Evolutionary conservation across 257 asterid species (phyloP).

Genomic region (Solanum rostratum): DNA sequence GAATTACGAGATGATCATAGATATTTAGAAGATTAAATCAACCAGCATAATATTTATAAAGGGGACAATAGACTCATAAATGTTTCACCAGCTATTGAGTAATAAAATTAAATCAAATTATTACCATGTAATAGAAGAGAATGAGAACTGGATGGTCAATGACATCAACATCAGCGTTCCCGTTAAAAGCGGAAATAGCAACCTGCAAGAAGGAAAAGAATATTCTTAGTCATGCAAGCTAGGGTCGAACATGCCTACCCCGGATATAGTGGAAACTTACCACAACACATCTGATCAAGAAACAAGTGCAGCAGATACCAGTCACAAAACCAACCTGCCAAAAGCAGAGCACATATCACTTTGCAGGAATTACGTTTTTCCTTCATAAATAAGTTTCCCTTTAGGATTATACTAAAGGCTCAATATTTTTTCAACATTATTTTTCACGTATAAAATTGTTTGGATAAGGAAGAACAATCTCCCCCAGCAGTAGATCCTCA

Average conservation of each 20-base stretch:
- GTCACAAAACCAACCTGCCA: slow-evolving; percentile 36
- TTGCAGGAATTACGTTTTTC: not conserved
- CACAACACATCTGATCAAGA: slow-evolving; percentile 32
- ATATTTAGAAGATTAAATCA: not conserved
- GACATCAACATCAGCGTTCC: slow-evolving; percentile 16
- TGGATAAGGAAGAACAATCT: not conserved
- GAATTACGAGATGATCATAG: not conserved
- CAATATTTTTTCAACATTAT: not conserved
- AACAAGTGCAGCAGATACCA: slow-evolving; percentile 29
- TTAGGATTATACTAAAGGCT: not conserved
- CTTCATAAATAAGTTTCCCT: not conserved
- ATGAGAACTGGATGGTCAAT: slow-evolving; percentile 22
- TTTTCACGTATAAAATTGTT: not conserved
- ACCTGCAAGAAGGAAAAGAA: slow-evolving; percentile 5
- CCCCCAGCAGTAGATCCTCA: not conserved
- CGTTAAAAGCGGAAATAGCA: slow-evolving; percentile 22
- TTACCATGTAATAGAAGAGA: slow-evolving; percentile 25
- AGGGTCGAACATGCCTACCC: not conserved
- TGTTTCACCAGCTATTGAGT: not conserved
- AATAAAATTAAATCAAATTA: not conserved
- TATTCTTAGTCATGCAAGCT: not conserved
- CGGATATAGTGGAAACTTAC: slow-evolving; percentile 3
- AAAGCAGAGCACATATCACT: not conserved
- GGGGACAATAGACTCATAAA: not conserved
- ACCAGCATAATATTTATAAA: not conserved